phyloP scores from a whole-genome alignment of 2,329 filamentous ascomycete genomes.

The Dothideomycetes sp. region DNA sequence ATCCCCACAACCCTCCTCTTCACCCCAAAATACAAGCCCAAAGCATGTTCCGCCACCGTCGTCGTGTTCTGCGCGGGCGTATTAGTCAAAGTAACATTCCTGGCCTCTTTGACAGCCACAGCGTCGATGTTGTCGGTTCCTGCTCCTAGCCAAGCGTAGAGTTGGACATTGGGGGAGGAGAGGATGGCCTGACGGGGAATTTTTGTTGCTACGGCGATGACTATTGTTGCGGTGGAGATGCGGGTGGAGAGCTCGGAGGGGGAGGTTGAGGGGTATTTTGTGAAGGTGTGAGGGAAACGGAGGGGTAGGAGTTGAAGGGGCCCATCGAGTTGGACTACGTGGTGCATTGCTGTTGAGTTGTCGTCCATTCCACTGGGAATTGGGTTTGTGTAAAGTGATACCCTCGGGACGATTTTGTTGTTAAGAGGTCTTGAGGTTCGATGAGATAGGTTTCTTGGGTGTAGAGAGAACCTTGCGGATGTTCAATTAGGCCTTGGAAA shows the following conservation, averaged over 20 bases:
- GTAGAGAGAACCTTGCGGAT: too few relatives aligned
- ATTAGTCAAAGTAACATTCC: slow-evolving; percentile 39
- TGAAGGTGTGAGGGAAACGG: slow-evolving; percentile 35
- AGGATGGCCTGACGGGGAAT: slow-evolving; percentile 33
- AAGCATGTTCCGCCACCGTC: slow-evolving; percentile 39
- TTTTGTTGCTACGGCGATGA: slow-evolving; percentile 34
- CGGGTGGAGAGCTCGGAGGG: slow-evolving; percentile 31
- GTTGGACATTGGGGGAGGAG: slow-evolving; percentile 34
- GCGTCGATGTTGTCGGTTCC: slow-evolving; percentile 42
- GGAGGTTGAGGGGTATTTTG: slow-evolving; percentile 27
- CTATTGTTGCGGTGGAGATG: slow-evolving; percentile 38
- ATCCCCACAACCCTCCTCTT: slow-evolving; percentile 33
- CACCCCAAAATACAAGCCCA: slow-evolving; percentile 41
- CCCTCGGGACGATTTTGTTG: too few relatives aligned
- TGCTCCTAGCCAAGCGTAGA: slow-evolving; percentile 38
- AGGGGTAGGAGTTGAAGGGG: slow-evolving; percentile 35
- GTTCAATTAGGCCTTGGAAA: too few relatives aligned
- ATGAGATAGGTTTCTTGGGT: too few relatives aligned
- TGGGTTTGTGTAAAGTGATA: too few relatives aligned
- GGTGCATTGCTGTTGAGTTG: too few relatives aligned
- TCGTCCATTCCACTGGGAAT: too few relatives aligned
- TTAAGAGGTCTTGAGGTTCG: too few relatives aligned
- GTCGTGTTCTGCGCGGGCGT: slow-evolving; percentile 39
- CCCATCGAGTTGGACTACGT: slow-evolving; percentile 41
- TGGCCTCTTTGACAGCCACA: slow-evolving; percentile 33